phyloP scores from a whole-genome alignment of 768 basidiomycete species.

The Tricholoma terreum region DNA sequence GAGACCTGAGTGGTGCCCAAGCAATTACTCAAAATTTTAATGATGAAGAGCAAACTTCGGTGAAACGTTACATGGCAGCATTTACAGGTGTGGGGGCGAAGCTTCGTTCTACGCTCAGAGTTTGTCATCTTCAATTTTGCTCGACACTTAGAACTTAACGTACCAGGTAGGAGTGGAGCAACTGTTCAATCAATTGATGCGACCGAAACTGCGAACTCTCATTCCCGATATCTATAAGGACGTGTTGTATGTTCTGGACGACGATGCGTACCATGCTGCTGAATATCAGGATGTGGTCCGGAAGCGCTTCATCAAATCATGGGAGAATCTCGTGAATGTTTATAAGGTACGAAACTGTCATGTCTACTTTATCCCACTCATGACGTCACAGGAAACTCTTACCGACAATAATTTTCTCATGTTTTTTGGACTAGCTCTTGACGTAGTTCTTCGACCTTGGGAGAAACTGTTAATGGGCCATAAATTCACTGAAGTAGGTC shows the following conservation, averaged over 20 bases:
- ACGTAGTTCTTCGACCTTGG: constrained; percentile 91
- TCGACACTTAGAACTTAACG: not conserved
- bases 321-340: constrained; percentile 83
- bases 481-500: constrained; percentile 81
- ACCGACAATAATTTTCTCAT: constrained; percentile 86
- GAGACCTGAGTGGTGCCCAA: constrained; percentile 55
- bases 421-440: constrained; percentile 83
- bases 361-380: not conserved
- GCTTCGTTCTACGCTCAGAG: constrained; percentile 73
- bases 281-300: constrained; percentile 85
- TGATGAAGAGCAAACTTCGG: constrained; percentile 48
- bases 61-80: constrained; percentile 45
- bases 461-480: constrained; percentile 82
- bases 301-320: constrained; percentile 86
- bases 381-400: constrained; percentile 62
- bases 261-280: constrained; percentile 77
- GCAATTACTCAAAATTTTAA: constrained; percentile 67
- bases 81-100: constrained; percentile 57
- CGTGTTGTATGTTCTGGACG: constrained; percentile 83
- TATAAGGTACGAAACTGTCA: constrained; percentile 64
- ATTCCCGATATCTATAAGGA: constrained; percentile 90
- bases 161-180: constrained; percentile 82
- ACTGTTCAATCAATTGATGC: constrained; percentile 90
- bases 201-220: constrained; percentile 82
- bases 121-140: constrained; percentile 27